Evolutionary conservation across 1,284 basidiomycete genomes (phyloP).

Genomic region (Papiliotrema nemorosa): DNA sequence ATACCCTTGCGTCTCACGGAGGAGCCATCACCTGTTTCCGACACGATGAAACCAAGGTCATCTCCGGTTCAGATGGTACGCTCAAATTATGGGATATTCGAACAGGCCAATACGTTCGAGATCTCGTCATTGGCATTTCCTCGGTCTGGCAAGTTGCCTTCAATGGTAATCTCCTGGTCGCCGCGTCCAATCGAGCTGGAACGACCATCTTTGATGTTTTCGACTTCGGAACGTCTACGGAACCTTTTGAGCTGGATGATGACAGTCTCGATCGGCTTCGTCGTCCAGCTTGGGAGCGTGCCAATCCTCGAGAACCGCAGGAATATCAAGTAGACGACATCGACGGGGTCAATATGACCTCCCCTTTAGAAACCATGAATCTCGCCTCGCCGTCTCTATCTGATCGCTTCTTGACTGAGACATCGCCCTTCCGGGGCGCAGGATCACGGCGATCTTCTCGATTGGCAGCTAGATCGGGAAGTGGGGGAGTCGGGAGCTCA

Average conservation of each 20-base stretch:
- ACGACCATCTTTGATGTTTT: constrained; percentile 56
- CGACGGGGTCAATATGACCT: neutral
- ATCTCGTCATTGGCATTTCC: constrained; percentile 79
- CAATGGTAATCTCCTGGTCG: constrained; percentile 85
- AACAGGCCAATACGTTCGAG: constrained; percentile 75
- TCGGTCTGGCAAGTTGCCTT: constrained; percentile 96
- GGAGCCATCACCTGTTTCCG: constrained; percentile 97
- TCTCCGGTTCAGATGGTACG: constrained; percentile 90
- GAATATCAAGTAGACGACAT: constrained; percentile 28
- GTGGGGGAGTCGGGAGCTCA: neutral
- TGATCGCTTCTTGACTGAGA: neutral
- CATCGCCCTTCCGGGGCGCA: neutral
- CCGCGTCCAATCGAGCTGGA: constrained; percentile 78
- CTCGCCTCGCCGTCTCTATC: neutral
- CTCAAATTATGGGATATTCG: constrained; percentile 94
- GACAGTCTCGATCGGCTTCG: constrained; percentile 32
- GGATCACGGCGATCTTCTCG: neutral
- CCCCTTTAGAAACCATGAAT: neutral
- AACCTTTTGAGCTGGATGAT: constrained; percentile 35
- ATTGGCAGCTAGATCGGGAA: neutral
- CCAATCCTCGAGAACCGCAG: constrained; percentile 29
- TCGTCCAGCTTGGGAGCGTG: constrained; percentile 37
- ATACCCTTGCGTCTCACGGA: constrained; percentile 79
- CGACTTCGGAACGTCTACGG: constrained; percentile 34
- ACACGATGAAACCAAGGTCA: constrained; percentile 92